Conservation (phyloP, 345 rosid species). For the Triadica sebifera region DNA sequence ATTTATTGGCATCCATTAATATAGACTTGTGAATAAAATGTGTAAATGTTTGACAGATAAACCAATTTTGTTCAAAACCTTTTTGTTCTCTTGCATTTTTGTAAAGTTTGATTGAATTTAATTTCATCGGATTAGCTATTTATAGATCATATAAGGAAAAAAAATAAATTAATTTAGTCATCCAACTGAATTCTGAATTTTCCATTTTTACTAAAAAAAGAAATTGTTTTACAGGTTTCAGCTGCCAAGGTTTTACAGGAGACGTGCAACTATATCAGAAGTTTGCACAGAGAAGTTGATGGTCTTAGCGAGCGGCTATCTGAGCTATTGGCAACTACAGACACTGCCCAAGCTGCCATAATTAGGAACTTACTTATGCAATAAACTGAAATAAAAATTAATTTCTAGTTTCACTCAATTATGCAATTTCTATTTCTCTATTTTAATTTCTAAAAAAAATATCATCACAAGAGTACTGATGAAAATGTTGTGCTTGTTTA, state of each 20-base stretch:
- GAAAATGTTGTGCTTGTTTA: constrained; percentile 12
- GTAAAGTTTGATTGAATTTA: too few relatives aligned
- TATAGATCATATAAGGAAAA: too few relatives aligned
- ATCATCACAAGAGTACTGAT: background rate
- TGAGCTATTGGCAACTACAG: constrained; percentile 64
- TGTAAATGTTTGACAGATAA: too few relatives aligned
- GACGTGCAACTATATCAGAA: constrained; percentile 80
- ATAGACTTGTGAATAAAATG: too few relatives aligned
- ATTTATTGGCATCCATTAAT: background rate
- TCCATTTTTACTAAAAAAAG: too few relatives aligned
- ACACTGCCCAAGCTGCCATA: constrained; percentile 73
- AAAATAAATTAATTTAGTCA: too few relatives aligned
- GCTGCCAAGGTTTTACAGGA: constrained; percentile 71
- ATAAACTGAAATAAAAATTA: constrained; percentile 17
- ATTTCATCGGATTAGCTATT: too few relatives aligned
- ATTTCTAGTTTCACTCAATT: background rate
- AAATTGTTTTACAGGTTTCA: constrained; percentile 43
- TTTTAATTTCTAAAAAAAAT: background rate
- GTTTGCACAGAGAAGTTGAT: constrained; percentile 72
- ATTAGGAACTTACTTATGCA: constrained; percentile 65
- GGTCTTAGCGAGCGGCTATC: constrained; percentile 77
- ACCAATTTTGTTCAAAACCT: too few relatives aligned
- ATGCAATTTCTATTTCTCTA: constrained; percentile 7
- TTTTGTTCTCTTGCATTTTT: too few relatives aligned
- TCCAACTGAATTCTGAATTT: too few relatives aligned